A percentile compares a stretch with the other conserved stretches of the same genome.
phyloP scores from a whole-genome alignment of 306 rosid species.

The Vicia villosa region DNA sequence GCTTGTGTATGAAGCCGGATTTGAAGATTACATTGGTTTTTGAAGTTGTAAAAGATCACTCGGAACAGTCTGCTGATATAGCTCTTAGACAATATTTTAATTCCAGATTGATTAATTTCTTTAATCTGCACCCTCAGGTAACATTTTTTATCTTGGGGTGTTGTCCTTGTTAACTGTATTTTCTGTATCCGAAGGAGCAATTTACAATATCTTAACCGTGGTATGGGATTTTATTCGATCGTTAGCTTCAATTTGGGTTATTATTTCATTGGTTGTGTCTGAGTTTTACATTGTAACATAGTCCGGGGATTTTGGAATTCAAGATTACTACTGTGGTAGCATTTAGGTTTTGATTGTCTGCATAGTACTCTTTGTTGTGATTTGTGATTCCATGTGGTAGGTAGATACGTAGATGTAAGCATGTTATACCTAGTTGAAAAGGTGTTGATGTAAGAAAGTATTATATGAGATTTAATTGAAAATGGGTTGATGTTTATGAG shows the following conservation, averaged over 20 bases:
- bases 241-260: conserved; percentile 2
- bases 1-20: conserved; percentile 62
- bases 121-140: conserved; percentile 63
- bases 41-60: conserved; percentile 52
- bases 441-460: conserved; percentile 7
- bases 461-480: not conserved
- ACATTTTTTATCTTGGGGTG: not conserved
- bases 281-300: not conserved
- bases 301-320: not conserved
- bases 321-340: conserved; percentile 13
- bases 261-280: conserved; percentile 11
- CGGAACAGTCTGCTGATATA: conserved; percentile 40
- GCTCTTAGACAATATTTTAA: conserved; percentile 54
- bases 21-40: conserved; percentile 54
- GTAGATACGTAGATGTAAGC: conserved; percentile 8
- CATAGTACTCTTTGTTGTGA: conserved; percentile 1
- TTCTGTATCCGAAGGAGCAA: not conserved
- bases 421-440: conserved; percentile 15
- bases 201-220: conserved; percentile 3
- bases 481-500: not conserved
- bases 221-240: conserved; percentile 3
- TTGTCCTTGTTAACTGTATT: not conserved
- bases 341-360: conserved; percentile 6
- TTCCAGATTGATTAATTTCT: conserved; percentile 54
- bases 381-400: conserved; percentile 16